Percentiles rank a stretch among this genome's conserved stretches.
phyloP scores from a whole-genome alignment of 495 filamentous ascomycete genomes.

The Pseudotulostoma volvatum region DNA sequence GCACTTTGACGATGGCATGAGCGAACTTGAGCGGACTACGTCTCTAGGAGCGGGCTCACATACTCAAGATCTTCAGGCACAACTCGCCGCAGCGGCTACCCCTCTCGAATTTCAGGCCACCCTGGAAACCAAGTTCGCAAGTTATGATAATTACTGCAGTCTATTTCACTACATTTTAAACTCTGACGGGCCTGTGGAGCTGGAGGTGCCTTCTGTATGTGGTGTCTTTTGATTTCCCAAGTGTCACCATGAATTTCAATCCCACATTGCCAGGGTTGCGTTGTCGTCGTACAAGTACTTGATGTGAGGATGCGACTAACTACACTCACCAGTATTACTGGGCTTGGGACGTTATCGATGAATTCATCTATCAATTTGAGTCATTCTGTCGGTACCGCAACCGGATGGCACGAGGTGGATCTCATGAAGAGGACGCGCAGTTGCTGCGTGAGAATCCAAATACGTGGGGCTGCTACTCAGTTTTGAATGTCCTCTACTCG shows the following conservation, averaged over 20 bases:
- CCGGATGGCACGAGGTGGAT: slow-evolving; percentile 67
- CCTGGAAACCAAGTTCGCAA: slow-evolving; percentile 87
- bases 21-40: slow-evolving; percentile 53
- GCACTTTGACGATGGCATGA: slow-evolving; percentile 71
- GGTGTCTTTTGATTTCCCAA: not conserved
- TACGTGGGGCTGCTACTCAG: slow-evolving; percentile 98
- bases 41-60: slow-evolving; percentile 30
- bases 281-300: no score
- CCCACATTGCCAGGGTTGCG: no score
- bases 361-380: slow-evolving; percentile 99
- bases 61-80: slow-evolving; percentile 74
- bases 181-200: slow-evolving; percentile 90
- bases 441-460: slow-evolving; percentile 91
- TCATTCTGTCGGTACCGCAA: slow-evolving; percentile 94
- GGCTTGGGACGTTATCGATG: slow-evolving; percentile 99
- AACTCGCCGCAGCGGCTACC: slow-evolving; percentile 76
- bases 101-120: slow-evolving; percentile 90
- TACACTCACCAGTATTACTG: slow-evolving; percentile 66
- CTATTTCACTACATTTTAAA: slow-evolving; percentile 98
- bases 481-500: slow-evolving; percentile 97
- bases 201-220: slow-evolving; percentile 88
- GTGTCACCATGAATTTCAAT: no score
- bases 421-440: slow-evolving; percentile 76
- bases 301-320: not conserved
- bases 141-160: slow-evolving; percentile 98